Conservation (phyloP, 495 filamentous ascomycete genomes). For the Apiosordaria backusii region DNA sequence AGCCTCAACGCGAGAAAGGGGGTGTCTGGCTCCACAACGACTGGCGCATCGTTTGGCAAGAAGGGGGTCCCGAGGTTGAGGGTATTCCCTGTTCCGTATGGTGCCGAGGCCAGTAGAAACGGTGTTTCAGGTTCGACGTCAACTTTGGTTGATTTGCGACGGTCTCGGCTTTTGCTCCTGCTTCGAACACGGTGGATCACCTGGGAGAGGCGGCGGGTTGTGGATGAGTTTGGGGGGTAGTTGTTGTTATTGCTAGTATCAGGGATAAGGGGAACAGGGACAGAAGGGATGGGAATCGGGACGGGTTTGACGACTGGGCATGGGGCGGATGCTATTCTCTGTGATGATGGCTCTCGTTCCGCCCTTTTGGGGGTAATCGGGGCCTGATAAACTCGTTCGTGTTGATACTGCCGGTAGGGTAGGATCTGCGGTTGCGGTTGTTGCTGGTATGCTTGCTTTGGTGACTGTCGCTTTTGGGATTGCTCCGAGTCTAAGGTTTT, state of each 20-base stretch:
- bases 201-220: background rate
- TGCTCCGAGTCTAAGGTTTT: background rate
- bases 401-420: background rate
- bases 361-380: too few relatives aligned
- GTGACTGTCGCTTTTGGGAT: background rate
- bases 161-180: background rate
- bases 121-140: background rate
- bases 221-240: background rate
- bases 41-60: background rate
- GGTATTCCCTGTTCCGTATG: background rate
- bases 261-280: background rate
- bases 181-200: background rate
- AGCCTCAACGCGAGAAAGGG: background rate
- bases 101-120: background rate
- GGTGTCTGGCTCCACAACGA: background rate
- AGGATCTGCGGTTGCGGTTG: too few relatives aligned
- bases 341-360: background rate
- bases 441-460: too few relatives aligned
- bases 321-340: constrained; percentile 2
- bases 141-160: background rate
- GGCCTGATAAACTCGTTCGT: background rate
- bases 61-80: background rate
- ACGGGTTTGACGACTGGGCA: background rate
- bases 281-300: background rate
- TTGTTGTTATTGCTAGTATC: too few relatives aligned